A percentile compares a stretch with the other conserved stretches of the same genome.
Conservation (phyloP, 2,329 filamentous ascomycete species). For the Amphichorda felina region DNA sequence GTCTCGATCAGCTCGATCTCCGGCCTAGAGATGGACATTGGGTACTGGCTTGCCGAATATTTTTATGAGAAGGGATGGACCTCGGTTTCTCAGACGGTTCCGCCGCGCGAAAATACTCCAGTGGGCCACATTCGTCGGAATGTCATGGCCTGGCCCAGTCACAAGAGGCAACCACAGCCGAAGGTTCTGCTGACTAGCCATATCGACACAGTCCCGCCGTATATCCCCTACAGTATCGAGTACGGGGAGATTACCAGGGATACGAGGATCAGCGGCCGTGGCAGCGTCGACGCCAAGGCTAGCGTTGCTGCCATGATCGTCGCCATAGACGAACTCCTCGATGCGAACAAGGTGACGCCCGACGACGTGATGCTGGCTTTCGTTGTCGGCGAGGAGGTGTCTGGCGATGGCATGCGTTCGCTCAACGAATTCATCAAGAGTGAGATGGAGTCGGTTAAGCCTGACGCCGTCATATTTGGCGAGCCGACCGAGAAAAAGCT, state of each 20-base stretch:
- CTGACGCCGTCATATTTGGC: conserved; percentile 72
- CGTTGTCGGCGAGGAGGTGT: conserved; percentile 73
- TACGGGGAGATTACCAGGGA: conserved; percentile 28
- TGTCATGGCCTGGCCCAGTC: conserved; percentile 3
- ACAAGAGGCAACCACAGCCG: conserved; percentile 30
- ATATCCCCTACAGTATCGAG: conserved; percentile 54
- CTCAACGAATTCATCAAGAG: conserved; percentile 28
- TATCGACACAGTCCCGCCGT: conserved; percentile 69
- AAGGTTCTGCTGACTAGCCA: conserved; percentile 64
- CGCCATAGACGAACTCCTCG: conserved; percentile 47
- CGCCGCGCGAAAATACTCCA: conserved; percentile 15
- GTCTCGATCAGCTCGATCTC: conserved; percentile 62
- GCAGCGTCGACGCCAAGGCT: conserved; percentile 61
- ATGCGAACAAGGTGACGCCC: conserved; percentile 22
- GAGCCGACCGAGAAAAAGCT: conserved; percentile 87
- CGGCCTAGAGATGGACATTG: conserved; percentile 56
- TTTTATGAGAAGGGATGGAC: conserved; percentile 38
- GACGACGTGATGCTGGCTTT: conserved; percentile 49
- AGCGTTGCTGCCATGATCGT: conserved; percentile 63
- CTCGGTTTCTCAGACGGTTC: conserved; percentile 28
- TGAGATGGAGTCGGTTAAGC: conserved; percentile 20
- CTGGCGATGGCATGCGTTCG: conserved; percentile 66
- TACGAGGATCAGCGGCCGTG: conserved; percentile 56
- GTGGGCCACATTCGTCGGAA: conserved; percentile 11
- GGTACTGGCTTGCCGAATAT: conserved; percentile 55